Evolutionary conservation across 1,139 yeast genomes (phyloP).

Genomic region (Lodderomyces metapsilosis): DNA sequence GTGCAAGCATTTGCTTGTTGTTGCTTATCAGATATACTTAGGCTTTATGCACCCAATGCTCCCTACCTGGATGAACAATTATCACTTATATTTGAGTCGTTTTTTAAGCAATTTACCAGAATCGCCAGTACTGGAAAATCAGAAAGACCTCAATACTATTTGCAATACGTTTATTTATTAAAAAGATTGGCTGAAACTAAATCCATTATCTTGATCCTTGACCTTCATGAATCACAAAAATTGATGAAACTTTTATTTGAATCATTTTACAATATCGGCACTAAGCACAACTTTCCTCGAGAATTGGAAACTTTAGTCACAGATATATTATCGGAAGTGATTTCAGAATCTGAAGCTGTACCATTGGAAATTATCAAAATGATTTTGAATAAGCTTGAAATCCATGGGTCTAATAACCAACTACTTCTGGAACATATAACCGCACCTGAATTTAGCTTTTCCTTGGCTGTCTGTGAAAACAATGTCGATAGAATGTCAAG

Average conservation of each 20-base stretch:
- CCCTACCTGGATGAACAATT: constrained; percentile 72
- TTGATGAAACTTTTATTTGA: constrained; percentile 59
- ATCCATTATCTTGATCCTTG: constrained; percentile 76
- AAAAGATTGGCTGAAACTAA: constrained; percentile 75
- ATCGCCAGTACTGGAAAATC: constrained; percentile 41
- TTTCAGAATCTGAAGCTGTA: constrained; percentile 70
- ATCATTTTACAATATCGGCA: constrained; percentile 56
- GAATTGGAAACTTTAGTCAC: constrained; percentile 59
- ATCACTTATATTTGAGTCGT: constrained; percentile 58
- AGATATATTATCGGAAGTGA: constrained; percentile 71
- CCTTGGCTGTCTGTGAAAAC: constrained; percentile 65
- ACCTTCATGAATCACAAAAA: constrained; percentile 60
- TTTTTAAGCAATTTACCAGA: constrained; percentile 60
- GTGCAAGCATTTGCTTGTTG: constrained; percentile 73
- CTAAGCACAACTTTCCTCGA: constrained; percentile 34
- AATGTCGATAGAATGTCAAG: constrained; percentile 77
- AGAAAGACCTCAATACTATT: constrained; percentile 45
- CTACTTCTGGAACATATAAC: constrained; percentile 21
- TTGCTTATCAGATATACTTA: constrained; percentile 70
- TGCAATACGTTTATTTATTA: constrained; percentile 65
- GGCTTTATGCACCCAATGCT: constrained; percentile 88
- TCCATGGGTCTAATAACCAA: constrained; percentile 17
- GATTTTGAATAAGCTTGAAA: constrained; percentile 52
- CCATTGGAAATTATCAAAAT: constrained; percentile 63
- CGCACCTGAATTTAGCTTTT: constrained; percentile 65